Conservation (phyloP, 345 rosid genomes). For the Streptanthus diversifolius region DNA sequence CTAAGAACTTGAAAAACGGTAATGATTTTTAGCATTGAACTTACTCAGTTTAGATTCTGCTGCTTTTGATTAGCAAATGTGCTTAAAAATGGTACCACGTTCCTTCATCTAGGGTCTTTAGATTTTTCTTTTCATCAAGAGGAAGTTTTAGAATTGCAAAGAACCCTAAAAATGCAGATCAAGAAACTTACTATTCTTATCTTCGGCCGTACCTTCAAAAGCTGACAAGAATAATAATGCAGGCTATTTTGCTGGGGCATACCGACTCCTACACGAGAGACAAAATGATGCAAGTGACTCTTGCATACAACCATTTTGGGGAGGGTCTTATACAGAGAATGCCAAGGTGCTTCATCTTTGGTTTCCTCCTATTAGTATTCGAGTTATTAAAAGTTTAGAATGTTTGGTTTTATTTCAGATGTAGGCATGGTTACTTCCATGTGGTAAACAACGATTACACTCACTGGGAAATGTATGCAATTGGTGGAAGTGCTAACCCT, state of each 20-base stretch:
- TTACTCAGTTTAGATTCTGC: neutral
- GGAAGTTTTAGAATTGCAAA: neutral
- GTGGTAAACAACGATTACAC: slow-evolving; percentile 96
- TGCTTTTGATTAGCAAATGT: neutral
- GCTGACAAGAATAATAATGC: neutral
- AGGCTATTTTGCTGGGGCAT: slow-evolving; percentile 94
- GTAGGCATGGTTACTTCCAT: slow-evolving; percentile 93
- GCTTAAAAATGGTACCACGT: neutral
- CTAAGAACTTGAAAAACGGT: no score
- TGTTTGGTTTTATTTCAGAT: slow-evolving; percentile 46
- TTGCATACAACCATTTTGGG: slow-evolving; percentile 92
- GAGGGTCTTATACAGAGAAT: slow-evolving; percentile 97
- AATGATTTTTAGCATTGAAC: neutral
- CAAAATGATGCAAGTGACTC: slow-evolving; percentile 91
- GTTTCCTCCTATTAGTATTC: neutral
- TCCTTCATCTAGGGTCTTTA: neutral
- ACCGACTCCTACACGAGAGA: slow-evolving; percentile 87
- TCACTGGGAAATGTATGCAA: slow-evolving; percentile 96
- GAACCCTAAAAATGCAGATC: neutral
- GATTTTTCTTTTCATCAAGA: neutral
- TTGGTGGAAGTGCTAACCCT: slow-evolving; percentile 95
- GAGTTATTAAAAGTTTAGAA: neutral
- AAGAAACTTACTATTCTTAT: neutral
- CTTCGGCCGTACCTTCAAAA: neutral
- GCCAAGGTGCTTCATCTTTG: slow-evolving; percentile 60